A percentile compares a stretch with the other conserved stretches of the same genome.
Evolutionary conservation across 768 basidiomycete species (phyloP).

Genomic region (Trametes punicea): DNA sequence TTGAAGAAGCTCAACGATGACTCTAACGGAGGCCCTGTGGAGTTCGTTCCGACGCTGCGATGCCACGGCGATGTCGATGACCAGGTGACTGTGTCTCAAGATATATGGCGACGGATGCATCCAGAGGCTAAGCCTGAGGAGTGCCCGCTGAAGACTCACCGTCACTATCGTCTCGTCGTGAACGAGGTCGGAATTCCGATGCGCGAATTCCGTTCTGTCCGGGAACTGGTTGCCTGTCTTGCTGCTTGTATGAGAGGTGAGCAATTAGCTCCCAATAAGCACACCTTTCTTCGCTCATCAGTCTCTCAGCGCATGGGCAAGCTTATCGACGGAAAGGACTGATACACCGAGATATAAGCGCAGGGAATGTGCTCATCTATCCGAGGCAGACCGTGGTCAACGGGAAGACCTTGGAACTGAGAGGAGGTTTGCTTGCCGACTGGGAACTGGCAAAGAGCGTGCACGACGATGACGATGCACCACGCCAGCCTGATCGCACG

Average conservation of each 20-base stretch:
- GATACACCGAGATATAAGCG: slow-evolving; percentile 12
- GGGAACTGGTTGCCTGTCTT: background rate
- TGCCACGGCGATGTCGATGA: background rate
- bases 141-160: background rate
- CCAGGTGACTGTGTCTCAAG: background rate
- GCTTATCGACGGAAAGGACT: background rate
- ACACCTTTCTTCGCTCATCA: too few species aligned
- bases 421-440: background rate
- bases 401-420: background rate
- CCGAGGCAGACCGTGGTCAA: background rate
- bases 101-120: background rate
- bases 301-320: background rate
- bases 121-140: background rate
- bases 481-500: background rate
- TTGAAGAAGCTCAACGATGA: background rate
- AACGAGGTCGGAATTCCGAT: background rate
- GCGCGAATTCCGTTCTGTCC: background rate
- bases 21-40: background rate
- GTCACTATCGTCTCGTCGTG: slow-evolving; percentile 5
- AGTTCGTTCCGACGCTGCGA: background rate
- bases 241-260: background rate
- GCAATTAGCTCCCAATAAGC: background rate
- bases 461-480: too few species aligned
- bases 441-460: slow-evolving; percentile 8
- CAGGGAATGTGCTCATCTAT: slow-evolving; percentile 4